phyloP scores from a whole-genome alignment of 257 asterid genomes.

The Scutellaria galericulata region DNA sequence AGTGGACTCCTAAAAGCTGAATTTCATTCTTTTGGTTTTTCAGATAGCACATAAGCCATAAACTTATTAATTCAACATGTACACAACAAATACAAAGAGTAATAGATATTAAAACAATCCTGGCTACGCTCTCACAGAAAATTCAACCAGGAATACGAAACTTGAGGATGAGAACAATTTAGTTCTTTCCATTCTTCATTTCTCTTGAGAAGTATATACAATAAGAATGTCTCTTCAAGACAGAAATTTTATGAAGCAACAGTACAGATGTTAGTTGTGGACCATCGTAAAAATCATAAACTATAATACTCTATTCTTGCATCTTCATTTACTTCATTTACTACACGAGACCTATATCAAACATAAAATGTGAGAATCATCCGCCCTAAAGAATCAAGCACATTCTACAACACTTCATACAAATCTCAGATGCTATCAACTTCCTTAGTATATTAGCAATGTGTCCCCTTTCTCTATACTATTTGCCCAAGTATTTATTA shows the following conservation, averaged over 20 bases:
- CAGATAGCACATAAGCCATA: not conserved
- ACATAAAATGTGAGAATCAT: not conserved
- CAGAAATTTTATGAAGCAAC: not conserved
- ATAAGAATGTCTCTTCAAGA: not conserved
- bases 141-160: not conserved
- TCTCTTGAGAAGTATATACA: slow-evolving; percentile 2
- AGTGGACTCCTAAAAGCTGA: not conserved
- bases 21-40: not conserved
- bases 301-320: no score
- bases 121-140: not conserved
- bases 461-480: not conserved
- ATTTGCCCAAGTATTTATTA: not conserved
- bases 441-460: not conserved
- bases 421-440: slow-evolving; percentile 4
- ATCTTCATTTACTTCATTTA: no score
- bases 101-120: not conserved
- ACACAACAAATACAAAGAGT: not conserved
- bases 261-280: slow-evolving; percentile 8
- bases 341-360: no score
- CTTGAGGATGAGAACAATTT: not conserved
- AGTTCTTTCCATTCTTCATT: not conserved
- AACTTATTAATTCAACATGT: not conserved
- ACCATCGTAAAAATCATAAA: not conserved
- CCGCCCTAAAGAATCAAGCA: slow-evolving; percentile 3
- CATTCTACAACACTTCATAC: slow-evolving; percentile 9